Percentiles rank a stretch among this genome's conserved stretches.
Conservation (phyloP, 1,284 basidiomycete species). For the Puccinia horiana region DNA sequence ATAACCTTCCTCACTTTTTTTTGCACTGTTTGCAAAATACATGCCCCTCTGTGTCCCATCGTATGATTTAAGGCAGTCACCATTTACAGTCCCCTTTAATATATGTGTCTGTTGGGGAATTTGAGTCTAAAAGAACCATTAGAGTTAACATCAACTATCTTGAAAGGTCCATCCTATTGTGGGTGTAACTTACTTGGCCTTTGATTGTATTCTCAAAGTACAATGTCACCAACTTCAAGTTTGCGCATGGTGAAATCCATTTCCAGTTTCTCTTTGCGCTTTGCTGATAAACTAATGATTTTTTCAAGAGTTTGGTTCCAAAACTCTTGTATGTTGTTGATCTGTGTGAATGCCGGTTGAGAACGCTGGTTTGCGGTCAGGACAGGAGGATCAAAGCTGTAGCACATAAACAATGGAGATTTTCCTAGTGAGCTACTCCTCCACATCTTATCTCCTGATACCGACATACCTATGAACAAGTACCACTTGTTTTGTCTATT, state of each 20-base stretch:
- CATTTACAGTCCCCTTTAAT: no score
- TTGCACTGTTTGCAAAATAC: no score
- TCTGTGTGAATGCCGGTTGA: no score
- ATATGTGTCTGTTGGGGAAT: not conserved
- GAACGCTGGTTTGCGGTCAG: not conserved
- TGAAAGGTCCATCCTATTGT: not conserved
- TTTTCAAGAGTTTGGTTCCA: not conserved
- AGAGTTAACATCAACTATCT: not conserved
- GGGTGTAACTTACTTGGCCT: no score
- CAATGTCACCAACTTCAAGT: not conserved
- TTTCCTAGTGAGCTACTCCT: not conserved
- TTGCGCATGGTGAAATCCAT: not conserved
- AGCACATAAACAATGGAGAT: not conserved
- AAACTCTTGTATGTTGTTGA: not conserved
- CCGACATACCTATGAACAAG: not conserved
- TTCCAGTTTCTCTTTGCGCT: not conserved
- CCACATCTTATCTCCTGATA: not conserved
- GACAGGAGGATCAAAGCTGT: not conserved
- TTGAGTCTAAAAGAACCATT: not conserved
- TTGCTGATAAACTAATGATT: not conserved
- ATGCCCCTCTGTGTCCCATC: no score
- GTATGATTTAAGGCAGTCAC: no score
- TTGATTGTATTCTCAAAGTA: not conserved
- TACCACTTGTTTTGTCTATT: conserved; percentile 8
- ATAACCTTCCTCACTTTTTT: no score